These are phyloP conservation scores for Tephrocybe sp. DNA, from an alignment of 768 basidiomycete genomes.

Conservation along the genomic window DNA sequence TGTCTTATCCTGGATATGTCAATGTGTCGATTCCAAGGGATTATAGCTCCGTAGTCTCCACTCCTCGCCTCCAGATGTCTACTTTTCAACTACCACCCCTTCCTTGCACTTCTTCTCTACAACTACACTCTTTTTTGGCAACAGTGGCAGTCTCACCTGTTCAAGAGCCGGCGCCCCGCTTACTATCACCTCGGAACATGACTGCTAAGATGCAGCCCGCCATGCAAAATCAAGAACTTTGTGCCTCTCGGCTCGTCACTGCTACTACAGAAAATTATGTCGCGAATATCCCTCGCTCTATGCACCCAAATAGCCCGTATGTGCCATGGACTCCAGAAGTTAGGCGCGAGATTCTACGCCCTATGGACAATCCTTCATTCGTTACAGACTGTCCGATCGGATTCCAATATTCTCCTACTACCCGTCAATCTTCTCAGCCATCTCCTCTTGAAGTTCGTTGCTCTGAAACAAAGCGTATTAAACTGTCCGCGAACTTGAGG, in stretches of 20 bases:
- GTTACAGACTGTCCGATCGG: conserved; percentile 31
- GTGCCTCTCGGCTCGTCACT: background rate
- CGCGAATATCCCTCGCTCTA: conserved; percentile 29
- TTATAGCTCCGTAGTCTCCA: background rate
- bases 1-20: conserved; percentile 5
- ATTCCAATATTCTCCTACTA: conserved; percentile 32
- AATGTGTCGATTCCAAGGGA: conserved; percentile 1
- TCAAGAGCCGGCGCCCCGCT: conserved; percentile 10
- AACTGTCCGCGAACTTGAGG: conserved; percentile 32
- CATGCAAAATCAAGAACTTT: conserved; percentile 2
- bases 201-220: background rate
- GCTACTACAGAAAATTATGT: background rate
- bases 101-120: conserved; percentile 35
- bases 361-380: conserved; percentile 33
- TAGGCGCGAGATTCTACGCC: conserved; percentile 42
- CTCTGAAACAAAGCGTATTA: conserved; percentile 10
- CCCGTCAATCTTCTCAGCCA: conserved; percentile 42
- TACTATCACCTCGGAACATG: background rate
- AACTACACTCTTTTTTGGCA: conserved; percentile 36
- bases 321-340: conserved; percentile 44
- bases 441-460: conserved; percentile 11
- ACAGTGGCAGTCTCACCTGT: conserved; percentile 18
- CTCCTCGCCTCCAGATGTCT: background rate
- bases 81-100: conserved; percentile 27
- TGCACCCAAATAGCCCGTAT: conserved; percentile 55